A percentile compares a stretch with the other conserved stretches of the same genome.
phyloP scores from a whole-genome alignment of 2,329 filamentous ascomycete species.

The Colletotrichum chlorophyti region DNA sequence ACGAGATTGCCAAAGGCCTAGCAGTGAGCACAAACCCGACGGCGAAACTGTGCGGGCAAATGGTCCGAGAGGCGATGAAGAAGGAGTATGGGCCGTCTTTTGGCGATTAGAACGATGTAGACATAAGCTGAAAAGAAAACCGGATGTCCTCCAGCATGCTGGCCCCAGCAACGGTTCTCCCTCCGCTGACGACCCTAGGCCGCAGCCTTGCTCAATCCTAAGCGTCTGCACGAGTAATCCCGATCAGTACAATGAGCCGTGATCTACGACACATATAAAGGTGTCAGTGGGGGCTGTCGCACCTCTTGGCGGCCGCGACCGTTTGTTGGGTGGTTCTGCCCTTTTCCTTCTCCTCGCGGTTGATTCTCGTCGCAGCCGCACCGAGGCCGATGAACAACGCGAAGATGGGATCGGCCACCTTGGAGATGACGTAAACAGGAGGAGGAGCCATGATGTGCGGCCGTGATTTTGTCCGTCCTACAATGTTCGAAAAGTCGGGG shows the following conservation, averaged over 20 bases:
- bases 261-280: constrained; percentile 10
- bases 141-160: no score
- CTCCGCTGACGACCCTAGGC: no score
- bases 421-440: constrained; percentile 64
- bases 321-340: constrained; percentile 59
- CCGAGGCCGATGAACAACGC: constrained; percentile 62
- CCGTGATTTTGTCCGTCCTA: not conserved
- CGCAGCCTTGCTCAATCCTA: constrained; percentile 27
- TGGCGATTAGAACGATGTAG: constrained; percentile 34
- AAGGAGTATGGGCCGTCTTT: constrained; percentile 68
- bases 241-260: no score
- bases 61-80: constrained; percentile 73
- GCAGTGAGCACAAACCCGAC: constrained; percentile 72
- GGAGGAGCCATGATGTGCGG: constrained; percentile 54
- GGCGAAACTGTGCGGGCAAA: constrained; percentile 73
- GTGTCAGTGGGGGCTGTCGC: constrained; percentile 17
- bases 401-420: constrained; percentile 64
- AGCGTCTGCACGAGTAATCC: constrained; percentile 30
- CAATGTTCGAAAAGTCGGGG: not conserved
- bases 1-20: constrained; percentile 68
- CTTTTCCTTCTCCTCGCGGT: constrained; percentile 65
- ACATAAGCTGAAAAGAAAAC: no score
- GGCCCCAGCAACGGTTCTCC: no score
- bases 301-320: constrained; percentile 54
- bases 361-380: constrained; percentile 63